phyloP scores from a whole-genome alignment of 768 basidiomycete species.

The Mycena albidolilacea region DNA sequence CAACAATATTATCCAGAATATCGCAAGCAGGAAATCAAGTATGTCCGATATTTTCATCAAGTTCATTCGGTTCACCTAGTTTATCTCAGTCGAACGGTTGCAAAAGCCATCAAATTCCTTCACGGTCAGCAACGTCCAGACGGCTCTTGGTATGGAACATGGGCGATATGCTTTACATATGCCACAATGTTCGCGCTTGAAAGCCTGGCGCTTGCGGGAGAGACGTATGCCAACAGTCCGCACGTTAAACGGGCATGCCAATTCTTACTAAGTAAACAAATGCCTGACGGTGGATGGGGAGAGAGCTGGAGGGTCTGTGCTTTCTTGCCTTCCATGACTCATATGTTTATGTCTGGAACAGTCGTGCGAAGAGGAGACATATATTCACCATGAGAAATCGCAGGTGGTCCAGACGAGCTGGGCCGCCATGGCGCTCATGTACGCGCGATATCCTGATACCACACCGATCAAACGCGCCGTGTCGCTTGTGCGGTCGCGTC shows the following conservation, averaged over 20 bases:
- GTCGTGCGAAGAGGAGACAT: conserved; percentile 86
- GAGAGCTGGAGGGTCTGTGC: conserved; percentile 91
- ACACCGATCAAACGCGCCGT: conserved; percentile 87
- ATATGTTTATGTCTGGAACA: conserved; percentile 46
- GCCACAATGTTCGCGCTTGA: conserved; percentile 97
- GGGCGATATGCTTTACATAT: conserved; percentile 99
- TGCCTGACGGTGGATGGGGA: conserved; percentile 97
- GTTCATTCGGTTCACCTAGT: conserved; percentile 11
- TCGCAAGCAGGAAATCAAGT: conserved; percentile 83
- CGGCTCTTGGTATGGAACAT: conserved; percentile 95
- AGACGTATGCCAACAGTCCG: conserved; percentile 84
- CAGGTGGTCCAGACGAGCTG: conserved; percentile 95
- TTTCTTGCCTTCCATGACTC: neutral
- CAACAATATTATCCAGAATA: conserved; percentile 84
- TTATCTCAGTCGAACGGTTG: conserved; percentile 69
- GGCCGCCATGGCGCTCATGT: conserved; percentile 94
- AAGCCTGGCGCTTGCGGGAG: conserved; percentile 89
- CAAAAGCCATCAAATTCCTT: conserved; percentile 82
- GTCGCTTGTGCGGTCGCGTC: conserved; percentile 88
- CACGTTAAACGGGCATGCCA: conserved; percentile 82
- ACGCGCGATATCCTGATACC: conserved; percentile 85
- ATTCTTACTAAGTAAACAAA: conserved; percentile 87
- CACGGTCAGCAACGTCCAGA: conserved; percentile 84
- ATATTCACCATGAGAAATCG: conserved; percentile 85
- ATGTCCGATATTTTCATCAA: neutral